These are phyloP conservation scores for Aspergillus sp. DNA, from an alignment of 2,329 filamentous ascomycete species.

Conservation along the genomic window DNA sequence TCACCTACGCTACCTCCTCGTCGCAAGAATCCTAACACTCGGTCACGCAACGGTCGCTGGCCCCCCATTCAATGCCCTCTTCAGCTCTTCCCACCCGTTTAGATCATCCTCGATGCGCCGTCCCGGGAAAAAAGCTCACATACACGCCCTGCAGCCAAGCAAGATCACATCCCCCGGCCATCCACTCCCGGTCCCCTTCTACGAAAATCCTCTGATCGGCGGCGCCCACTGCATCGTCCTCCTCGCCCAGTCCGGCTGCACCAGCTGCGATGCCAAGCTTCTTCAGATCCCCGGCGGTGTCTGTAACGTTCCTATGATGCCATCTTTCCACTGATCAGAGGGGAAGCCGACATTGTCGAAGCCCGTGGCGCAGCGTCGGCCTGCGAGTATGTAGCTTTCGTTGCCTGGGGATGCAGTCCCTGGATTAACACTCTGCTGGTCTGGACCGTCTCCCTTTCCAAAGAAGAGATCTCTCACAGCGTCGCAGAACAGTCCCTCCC, in stretches of 20 bases:
- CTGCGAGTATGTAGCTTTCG: background rate
- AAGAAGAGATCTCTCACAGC: background rate
- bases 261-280: background rate
- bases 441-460: too few species aligned
- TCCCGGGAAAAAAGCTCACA: background rate
- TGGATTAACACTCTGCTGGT: too few species aligned
- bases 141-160: background rate
- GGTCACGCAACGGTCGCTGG: background rate
- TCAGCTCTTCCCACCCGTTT: background rate
- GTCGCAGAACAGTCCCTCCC: background rate
- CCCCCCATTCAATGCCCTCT: background rate
- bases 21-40: background rate
- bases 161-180: background rate
- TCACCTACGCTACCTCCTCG: background rate
- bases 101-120: background rate
- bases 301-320: background rate
- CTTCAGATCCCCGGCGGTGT: background rate
- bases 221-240: background rate
- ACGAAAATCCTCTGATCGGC: background rate
- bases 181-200: background rate
- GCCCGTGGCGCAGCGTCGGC: background rate
- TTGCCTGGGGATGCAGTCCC: background rate
- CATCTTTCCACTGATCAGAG: background rate
- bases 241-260: background rate
- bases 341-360: background rate